A percentile compares a stretch with the other conserved stretches of the same genome.
These are phyloP conservation scores for Tanacetum coccineum DNA, from an alignment of 129 eudicot genomes.

Conservation along the genomic window DNA sequence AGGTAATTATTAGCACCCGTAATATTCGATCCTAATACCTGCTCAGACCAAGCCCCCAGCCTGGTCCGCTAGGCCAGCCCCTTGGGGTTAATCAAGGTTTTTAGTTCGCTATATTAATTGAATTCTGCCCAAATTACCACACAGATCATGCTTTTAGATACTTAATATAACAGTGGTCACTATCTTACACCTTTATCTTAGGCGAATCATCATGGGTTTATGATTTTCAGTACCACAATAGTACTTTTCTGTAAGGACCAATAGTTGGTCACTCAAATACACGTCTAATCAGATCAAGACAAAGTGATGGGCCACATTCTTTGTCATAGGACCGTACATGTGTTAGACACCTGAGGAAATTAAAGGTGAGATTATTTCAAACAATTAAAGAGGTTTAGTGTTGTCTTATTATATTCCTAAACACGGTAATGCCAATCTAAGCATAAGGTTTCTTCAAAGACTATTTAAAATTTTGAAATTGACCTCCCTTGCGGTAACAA, in stretches of 20 bases:
- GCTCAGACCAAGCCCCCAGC: too few relatives aligned
- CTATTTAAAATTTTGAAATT: too few relatives aligned
- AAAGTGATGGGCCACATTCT: neutral
- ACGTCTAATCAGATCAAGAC: slow-evolving; percentile 26
- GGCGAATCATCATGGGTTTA: slow-evolving; percentile 9
- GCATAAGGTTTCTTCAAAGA: neutral
- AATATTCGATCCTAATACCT: too few relatives aligned
- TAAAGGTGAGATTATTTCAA: neutral
- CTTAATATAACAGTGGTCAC: slow-evolving; percentile 19
- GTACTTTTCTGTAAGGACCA: slow-evolving; percentile 22
- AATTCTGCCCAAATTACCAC: neutral
- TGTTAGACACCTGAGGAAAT: neutral
- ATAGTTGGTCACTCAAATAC: slow-evolving; percentile 22
- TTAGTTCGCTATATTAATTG: neutral
- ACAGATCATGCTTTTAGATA: slow-evolving; percentile 1
- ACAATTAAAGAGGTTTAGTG: slow-evolving; percentile 10
- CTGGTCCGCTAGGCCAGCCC: too few relatives aligned
- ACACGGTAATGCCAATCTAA: neutral
- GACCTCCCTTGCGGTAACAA: too few relatives aligned
- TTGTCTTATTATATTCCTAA: slow-evolving; percentile 10
- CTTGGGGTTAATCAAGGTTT: too few relatives aligned
- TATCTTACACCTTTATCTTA: slow-evolving; percentile 18
- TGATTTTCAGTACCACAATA: slow-evolving; percentile 22
- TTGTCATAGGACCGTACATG: slow-evolving; percentile 6
- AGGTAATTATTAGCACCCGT: too few relatives aligned